A percentile compares a stretch with the other conserved stretches of the same genome.
phyloP scores from a whole-genome alignment of 805 yeast species.

The Danielia oregonensis region DNA sequence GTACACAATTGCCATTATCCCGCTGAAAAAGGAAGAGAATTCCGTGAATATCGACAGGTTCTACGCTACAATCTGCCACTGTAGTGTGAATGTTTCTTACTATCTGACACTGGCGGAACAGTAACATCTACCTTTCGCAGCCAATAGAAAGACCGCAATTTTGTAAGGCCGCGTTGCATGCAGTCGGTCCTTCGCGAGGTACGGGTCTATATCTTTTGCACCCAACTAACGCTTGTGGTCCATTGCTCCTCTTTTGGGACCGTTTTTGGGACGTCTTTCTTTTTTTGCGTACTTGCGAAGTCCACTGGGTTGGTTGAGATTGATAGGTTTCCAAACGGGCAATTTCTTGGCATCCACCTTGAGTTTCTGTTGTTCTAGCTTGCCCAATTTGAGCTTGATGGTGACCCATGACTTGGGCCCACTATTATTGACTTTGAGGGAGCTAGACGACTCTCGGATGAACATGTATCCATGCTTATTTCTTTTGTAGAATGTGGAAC shows the following conservation, averaged over 20 bases:
- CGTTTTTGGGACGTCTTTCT: not conserved
- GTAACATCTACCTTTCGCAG: not conserved
- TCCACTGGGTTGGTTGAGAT: slow-evolving; percentile 5
- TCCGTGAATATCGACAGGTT: no score
- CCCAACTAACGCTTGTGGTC: no score
- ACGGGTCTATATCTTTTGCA: not conserved
- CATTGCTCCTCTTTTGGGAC: not conserved
- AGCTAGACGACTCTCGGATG: slow-evolving; percentile 27
- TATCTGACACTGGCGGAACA: not conserved
- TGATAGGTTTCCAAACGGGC: slow-evolving; percentile 26
- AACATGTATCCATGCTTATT: slow-evolving; percentile 33
- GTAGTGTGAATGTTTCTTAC: not conserved
- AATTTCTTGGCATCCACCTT: slow-evolving; percentile 23
- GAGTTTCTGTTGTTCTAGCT: slow-evolving; percentile 4
- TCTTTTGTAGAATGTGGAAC: slow-evolving; percentile 33
- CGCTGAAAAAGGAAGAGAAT: not conserved
- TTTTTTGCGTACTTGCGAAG: not conserved
- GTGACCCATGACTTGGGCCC: slow-evolving; percentile 26
- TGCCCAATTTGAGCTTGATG: slow-evolving; percentile 18
- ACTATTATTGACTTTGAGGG: slow-evolving; percentile 23
- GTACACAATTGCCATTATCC: not conserved
- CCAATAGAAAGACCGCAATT: slow-evolving; percentile 6
- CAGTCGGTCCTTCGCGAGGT: not conserved
- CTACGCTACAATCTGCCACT: no score
- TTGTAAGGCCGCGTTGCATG: no score